Evolutionary conservation across 2,329 filamentous ascomycete species (phyloP).

Genomic region (Pseudogymnoascus sp.): DNA sequence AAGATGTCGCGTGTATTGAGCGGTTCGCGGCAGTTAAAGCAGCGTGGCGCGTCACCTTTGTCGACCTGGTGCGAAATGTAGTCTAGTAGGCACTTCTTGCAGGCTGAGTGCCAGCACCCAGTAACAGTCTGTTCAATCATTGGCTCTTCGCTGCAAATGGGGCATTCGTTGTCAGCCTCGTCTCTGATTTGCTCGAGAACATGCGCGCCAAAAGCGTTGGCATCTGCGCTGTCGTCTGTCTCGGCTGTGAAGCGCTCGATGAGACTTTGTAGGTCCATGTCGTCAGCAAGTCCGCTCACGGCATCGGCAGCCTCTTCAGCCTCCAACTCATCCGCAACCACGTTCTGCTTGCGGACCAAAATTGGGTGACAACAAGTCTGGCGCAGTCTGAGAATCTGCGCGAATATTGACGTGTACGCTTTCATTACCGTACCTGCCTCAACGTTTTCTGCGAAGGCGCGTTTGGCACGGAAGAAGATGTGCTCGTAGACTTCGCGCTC

Average conservation of each 20-base stretch:
- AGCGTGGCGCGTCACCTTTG: slow-evolving; percentile 66
- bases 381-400: slow-evolving; percentile 84
- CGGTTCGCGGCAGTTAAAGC: slow-evolving; percentile 81
- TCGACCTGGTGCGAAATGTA: slow-evolving; percentile 83
- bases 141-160: slow-evolving; percentile 88
- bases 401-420: slow-evolving; percentile 94
- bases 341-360: slow-evolving; percentile 73
- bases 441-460: slow-evolving; percentile 75
- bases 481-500: slow-evolving; percentile 91
- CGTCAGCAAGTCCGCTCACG: slow-evolving; percentile 74
- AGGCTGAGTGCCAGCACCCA: slow-evolving; percentile 95
- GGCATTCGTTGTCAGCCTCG: slow-evolving; percentile 82
- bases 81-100: slow-evolving; percentile 83
- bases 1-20: slow-evolving; percentile 82
- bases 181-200: slow-evolving; percentile 86
- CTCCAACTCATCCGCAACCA: slow-evolving; percentile 82
- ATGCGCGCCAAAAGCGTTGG: slow-evolving; percentile 72
- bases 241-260: slow-evolving; percentile 74
- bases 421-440: slow-evolving; percentile 91
- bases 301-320: slow-evolving; percentile 71
- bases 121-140: slow-evolving; percentile 94
- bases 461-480: slow-evolving; percentile 75
- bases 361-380: slow-evolving; percentile 93
- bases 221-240: slow-evolving; percentile 52
- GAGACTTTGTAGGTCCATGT: slow-evolving; percentile 87